phyloP scores from a whole-genome alignment of 495 filamentous ascomycete genomes.

The Oidiodendron maius region DNA sequence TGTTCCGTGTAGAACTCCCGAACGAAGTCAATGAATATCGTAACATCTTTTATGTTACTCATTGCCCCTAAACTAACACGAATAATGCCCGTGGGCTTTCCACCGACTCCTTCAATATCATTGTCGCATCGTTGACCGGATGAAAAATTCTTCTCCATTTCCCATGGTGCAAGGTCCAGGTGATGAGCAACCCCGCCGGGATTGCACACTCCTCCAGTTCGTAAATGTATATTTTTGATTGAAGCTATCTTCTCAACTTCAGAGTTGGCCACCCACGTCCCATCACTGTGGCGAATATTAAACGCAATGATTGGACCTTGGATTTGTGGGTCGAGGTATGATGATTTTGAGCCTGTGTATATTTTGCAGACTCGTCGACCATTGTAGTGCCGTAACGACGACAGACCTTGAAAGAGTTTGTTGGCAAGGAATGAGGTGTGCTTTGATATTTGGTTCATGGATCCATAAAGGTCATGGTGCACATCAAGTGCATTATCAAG shows the following conservation, averaged over 20 bases:
- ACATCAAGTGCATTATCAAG: slow-evolving; percentile 65
- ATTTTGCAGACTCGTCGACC: slow-evolving; percentile 57
- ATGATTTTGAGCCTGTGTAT: slow-evolving; percentile 40
- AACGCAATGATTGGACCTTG: slow-evolving; percentile 84
- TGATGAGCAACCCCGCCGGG: slow-evolving; percentile 73
- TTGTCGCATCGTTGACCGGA: slow-evolving; percentile 74
- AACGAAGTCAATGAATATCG: slow-evolving; percentile 63
- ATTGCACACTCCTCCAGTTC: slow-evolving; percentile 86
- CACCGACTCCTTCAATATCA: slow-evolving; percentile 73
- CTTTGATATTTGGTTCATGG: slow-evolving; percentile 63
- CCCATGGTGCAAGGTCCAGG: slow-evolving; percentile 64
- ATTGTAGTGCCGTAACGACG: slow-evolving; percentile 60
- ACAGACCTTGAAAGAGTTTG: slow-evolving; percentile 52
- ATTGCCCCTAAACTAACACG: slow-evolving; percentile 82
- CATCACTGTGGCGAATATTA: slow-evolving; percentile 63
- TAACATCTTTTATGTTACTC: slow-evolving; percentile 73
- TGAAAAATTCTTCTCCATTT: slow-evolving; percentile 76
- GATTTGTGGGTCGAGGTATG: slow-evolving; percentile 21
- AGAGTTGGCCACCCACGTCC: slow-evolving; percentile 69
- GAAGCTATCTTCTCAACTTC: slow-evolving; percentile 81
- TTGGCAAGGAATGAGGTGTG: slow-evolving; percentile 66
- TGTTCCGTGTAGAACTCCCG: slow-evolving; percentile 71
- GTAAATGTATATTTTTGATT: slow-evolving; percentile 71
- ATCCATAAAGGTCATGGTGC: slow-evolving; percentile 63
- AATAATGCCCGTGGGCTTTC: slow-evolving; percentile 83